Evolutionary conservation across 2,329 filamentous ascomycete genomes (phyloP).

Genomic region (Helminthosporium solani): DNA sequence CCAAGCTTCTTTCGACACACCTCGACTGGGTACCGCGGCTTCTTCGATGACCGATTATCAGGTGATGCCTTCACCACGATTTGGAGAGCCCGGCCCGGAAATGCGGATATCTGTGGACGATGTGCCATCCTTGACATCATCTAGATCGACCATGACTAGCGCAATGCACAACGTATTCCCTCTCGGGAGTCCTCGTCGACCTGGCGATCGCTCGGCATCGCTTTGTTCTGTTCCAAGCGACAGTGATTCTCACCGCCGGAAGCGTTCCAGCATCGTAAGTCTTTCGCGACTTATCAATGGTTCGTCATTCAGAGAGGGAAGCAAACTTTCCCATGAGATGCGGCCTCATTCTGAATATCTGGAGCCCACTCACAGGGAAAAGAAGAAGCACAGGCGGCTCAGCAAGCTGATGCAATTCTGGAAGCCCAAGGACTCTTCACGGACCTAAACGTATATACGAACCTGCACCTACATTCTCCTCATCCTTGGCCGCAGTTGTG

Average conservation of each 20-base stretch:
- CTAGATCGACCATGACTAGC: conserved; percentile 72
- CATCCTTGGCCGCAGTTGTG: conserved; percentile 18
- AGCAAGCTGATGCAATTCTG: conserved; percentile 79
- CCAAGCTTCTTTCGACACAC: conserved; percentile 67
- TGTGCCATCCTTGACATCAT: conserved; percentile 73
- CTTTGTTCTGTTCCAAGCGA: conserved; percentile 45
- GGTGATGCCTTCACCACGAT: conserved; percentile 67
- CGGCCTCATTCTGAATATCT: conserved; percentile 51
- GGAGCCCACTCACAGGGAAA: conserved; percentile 62
- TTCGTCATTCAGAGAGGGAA: conserved; percentile 65
- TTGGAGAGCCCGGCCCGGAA: conserved; percentile 74
- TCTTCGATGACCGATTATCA: conserved; percentile 73
- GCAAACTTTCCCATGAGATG: conserved; percentile 70
- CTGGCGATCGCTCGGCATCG: conserved; percentile 44
- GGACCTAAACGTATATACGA: conserved; percentile 14
- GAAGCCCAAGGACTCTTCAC: conserved; percentile 53
- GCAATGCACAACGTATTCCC: conserved; percentile 61
- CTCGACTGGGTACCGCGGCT: conserved; percentile 71
- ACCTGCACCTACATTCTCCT: conserved; percentile 10
- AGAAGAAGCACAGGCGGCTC: conserved; percentile 68
- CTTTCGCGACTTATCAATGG: conserved; percentile 74
- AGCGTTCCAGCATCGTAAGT: conserved; percentile 74
- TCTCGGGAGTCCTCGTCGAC: conserved; percentile 44
- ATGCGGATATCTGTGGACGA: conserved; percentile 70
- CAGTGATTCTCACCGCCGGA: conserved; percentile 58